phyloP scores from a whole-genome alignment of 805 yeast species.

The Komagataella kurtzmanii region DNA sequence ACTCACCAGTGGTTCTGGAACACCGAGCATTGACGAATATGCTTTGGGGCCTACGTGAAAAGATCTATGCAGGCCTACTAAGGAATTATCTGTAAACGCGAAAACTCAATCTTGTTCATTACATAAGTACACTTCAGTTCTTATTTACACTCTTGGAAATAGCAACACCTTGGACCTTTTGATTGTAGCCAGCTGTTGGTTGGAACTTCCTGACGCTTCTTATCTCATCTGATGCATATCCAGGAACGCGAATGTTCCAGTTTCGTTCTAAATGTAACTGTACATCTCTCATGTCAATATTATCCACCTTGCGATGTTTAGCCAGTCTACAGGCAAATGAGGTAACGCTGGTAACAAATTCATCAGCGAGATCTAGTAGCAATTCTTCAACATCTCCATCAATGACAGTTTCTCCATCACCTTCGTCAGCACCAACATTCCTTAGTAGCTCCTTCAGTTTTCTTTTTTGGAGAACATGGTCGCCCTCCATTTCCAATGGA shows the following conservation, averaged over 20 bases:
- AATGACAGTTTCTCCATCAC: conserved; percentile 79
- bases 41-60: conserved; percentile 5
- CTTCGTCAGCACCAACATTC: conserved; percentile 73
- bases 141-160: conserved; percentile 50
- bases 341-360: conserved; percentile 83
- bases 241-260: conserved; percentile 94
- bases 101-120: background rate
- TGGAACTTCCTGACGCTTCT: conserved; percentile 63
- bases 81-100: background rate
- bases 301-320: conserved; percentile 82
- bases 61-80: too few relatives aligned
- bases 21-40: conserved; percentile 3
- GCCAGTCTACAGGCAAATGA: conserved; percentile 91
- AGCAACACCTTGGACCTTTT: conserved; percentile 56
- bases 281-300: conserved; percentile 77
- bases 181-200: conserved; percentile 48
- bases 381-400: conserved; percentile 96
- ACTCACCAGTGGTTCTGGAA: conserved; percentile 3
- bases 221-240: conserved; percentile 84
- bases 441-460: conserved; percentile 80
- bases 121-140: conserved; percentile 11
- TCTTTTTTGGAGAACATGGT: conserved; percentile 76
- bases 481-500: conserved; percentile 69
- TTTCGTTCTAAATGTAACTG: conserved; percentile 85
- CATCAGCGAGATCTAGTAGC: conserved; percentile 86